Conservation (phyloP, 441 rosid genomes). For the Viola pubescens region DNA sequence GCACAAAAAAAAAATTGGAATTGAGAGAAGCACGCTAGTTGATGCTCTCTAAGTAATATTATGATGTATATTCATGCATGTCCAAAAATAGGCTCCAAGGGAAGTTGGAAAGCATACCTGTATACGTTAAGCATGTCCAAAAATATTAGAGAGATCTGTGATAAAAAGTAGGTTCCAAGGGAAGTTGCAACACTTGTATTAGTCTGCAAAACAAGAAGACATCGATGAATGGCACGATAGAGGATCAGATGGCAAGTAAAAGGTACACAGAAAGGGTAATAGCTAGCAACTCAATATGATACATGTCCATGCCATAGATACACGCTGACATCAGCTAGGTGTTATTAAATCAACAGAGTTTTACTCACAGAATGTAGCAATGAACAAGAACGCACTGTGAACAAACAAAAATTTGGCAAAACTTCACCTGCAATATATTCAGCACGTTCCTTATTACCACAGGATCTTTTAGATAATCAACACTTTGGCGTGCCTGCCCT, state of each 20-base stretch:
- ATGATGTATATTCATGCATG: not conserved
- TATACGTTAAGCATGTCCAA: slow-evolving; percentile 99
- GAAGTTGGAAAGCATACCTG: slow-evolving; percentile 42
- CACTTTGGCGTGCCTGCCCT: slow-evolving; percentile 97
- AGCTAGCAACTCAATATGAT: no score
- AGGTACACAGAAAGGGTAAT: no score
- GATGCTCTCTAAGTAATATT: not conserved
- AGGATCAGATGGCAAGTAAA: not conserved
- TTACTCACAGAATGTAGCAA: no score
- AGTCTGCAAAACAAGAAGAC: slow-evolving; percentile 53
- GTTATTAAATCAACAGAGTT: no score
- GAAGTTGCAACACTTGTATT: slow-evolving; percentile 97
- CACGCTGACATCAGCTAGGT: no score
- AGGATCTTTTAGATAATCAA: slow-evolving; percentile 89
- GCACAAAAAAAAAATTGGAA: slow-evolving; percentile 19
- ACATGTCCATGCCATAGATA: no score
- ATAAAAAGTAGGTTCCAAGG: slow-evolving; percentile 81
- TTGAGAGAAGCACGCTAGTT: slow-evolving; percentile 2
- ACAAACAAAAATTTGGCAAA: not conserved
- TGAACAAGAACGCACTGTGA: not conserved
- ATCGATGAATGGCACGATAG: not conserved
- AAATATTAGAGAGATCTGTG: slow-evolving; percentile 88
- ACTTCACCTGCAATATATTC: slow-evolving; percentile 81
- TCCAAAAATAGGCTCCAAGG: no score
- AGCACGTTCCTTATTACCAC: slow-evolving; percentile 87